Percentiles rank a stretch among this genome's conserved stretches.
Conservation (phyloP, 495 filamentous ascomycete species). For the Penicillium daleae region DNA sequence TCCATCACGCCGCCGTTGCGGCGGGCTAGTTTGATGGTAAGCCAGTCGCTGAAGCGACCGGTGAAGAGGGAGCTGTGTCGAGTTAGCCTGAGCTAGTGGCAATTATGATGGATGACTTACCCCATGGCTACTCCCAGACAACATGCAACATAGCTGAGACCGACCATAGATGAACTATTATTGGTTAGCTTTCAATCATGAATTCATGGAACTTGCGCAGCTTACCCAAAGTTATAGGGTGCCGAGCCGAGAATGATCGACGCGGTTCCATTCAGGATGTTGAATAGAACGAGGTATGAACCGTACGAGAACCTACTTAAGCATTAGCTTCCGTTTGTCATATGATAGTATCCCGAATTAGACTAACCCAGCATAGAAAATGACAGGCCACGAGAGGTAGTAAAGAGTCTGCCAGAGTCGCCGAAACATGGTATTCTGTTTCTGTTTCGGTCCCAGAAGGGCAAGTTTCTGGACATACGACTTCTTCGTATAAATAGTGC, state of each 20-base stretch:
- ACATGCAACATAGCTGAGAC: conserved; percentile 62
- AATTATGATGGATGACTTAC: conserved; percentile 28
- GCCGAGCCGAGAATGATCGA: conserved; percentile 60
- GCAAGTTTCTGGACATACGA: conserved; percentile 60
- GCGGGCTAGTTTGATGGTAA: conserved; percentile 60
- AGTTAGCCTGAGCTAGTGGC: conserved; percentile 3
- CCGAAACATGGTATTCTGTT: conserved; percentile 56
- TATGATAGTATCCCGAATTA: neutral
- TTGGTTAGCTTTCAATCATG: conserved; percentile 6
- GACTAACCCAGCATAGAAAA: conserved; percentile 62
- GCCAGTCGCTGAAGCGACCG: conserved; percentile 61
- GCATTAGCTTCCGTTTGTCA: conserved; percentile 10
- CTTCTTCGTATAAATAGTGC: conserved; percentile 37
- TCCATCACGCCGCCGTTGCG: conserved; percentile 66
- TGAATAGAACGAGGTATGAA: conserved; percentile 66
- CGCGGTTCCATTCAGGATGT: conserved; percentile 66
- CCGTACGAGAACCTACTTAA: conserved; percentile 60
- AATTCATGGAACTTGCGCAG: conserved; percentile 4
- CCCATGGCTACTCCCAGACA: conserved; percentile 57
- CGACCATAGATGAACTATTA: conserved; percentile 59
- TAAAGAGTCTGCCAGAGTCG: conserved; percentile 43
- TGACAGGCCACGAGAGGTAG: conserved; percentile 61
- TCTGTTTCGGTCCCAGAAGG: conserved; percentile 48
- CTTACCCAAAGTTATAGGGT: conserved; percentile 60
- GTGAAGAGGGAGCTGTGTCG: conserved; percentile 47